These are phyloP conservation scores for Pseudotulostoma volvatum DNA, from an alignment of 495 filamentous ascomycete genomes.

Conservation along the genomic window DNA sequence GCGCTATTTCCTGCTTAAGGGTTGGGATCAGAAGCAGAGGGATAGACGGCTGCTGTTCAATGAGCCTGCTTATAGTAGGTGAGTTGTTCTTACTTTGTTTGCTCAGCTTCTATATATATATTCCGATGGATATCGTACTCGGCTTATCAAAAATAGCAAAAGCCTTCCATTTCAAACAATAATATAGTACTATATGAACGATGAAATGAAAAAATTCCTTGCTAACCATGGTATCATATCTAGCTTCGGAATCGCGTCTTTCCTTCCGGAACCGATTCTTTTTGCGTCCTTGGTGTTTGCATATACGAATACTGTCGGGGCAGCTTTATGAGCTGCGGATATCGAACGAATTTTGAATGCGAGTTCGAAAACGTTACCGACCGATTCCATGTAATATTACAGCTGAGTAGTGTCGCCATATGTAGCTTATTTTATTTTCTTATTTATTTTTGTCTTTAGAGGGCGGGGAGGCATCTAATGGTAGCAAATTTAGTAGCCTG, in stretches of 20 bases:
- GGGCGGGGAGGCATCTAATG: no score
- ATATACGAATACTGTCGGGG: constrained; percentile 84
- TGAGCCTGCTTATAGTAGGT: constrained; percentile 59
- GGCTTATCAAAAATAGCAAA: no score
- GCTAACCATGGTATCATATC: constrained; percentile 29
- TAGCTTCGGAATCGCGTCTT: constrained; percentile 64
- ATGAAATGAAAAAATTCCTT: neutral
- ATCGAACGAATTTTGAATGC: constrained; percentile 59
- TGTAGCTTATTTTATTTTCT: no score
- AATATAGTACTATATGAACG: no score
- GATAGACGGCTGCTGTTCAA: constrained; percentile 49
- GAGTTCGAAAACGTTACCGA: no score
- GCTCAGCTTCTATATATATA: neutral
- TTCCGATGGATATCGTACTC: no score
- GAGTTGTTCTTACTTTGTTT: constrained; percentile 24
- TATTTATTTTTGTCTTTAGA: no score
- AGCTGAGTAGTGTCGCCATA: no score
- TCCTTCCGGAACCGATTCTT: constrained; percentile 71
- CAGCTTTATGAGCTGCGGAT: constrained; percentile 87
- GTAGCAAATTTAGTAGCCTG: no score
- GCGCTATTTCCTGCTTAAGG: constrained; percentile 80
- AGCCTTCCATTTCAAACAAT: no score
- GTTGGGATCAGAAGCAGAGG: constrained; percentile 44
- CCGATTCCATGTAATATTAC: no score
- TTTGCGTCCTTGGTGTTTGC: constrained; percentile 67